Evolutionary conservation across 345 rosid species (phyloP), one percentile per base, ranked within the genome.

Genomic region (Brassica juncea): DNA sequence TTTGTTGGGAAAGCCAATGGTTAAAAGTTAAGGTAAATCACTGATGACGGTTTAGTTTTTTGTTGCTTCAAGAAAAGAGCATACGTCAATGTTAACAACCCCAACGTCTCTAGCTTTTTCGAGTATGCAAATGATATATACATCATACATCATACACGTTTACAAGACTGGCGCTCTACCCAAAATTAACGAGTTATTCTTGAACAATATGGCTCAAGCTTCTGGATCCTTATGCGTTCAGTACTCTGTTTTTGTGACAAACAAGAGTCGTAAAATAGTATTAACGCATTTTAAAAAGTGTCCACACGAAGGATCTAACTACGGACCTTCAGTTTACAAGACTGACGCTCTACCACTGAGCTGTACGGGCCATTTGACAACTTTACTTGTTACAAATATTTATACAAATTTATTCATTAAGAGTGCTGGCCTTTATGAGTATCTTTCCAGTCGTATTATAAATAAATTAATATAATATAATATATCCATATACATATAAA

Each of bases 101-200:
- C 60, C 19, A 74, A 68, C 1, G 47, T 62, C 57, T 62, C 75
- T 37, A 37, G 44, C 11, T 74, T 80, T 79, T 80, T 79, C 34
- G 63, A 73, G 44, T 32, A 0, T 73, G 78, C 74, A 16, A 61
- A 72, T 1, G 60, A 78, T 39, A 28, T 77, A 47, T 37, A 37
- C 15, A 44, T 12, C n/a, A 44, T 12, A 47, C 44, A 37, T 2
- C 11, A 37, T 37, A 10, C 9, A 88, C 93, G 96, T 89, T 86
- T 91, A 88, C 91, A 88, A 91, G 93, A 91, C 91, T 85, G 91
- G 82, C 91, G 89, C 93, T 88, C 92, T 85, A 88, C 93, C 91
- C 11, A 37, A 37, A 37, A 8, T 37, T 37, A 88, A 90, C 89
- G 91, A 88, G 87, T 85, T 21, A 49, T 61, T 28, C 19, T 28